phyloP scores from a whole-genome alignment of 495 filamentous ascomycete species.

The Xylaria palmicola region DNA sequence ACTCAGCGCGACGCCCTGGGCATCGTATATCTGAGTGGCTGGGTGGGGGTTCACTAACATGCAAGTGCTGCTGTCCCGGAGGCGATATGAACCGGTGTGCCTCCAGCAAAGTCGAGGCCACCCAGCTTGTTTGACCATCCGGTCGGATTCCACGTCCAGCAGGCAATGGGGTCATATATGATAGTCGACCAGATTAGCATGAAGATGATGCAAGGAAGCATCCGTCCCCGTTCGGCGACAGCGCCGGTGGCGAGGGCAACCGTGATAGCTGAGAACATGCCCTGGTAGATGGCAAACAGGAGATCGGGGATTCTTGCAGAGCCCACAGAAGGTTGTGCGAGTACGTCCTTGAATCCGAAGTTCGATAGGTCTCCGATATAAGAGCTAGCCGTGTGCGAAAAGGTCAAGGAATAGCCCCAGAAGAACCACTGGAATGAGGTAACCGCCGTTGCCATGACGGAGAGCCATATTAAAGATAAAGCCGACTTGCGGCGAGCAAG shows the following conservation, averaged over 20 bases:
- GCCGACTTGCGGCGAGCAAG: constrained; percentile 96
- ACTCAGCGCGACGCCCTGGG: not conserved
- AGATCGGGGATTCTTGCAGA: constrained; percentile 82
- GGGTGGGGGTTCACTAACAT: constrained; percentile 31
- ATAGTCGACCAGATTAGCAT: constrained; percentile 96
- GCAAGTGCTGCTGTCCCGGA: constrained; percentile 89
- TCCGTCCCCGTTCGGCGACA: constrained; percentile 87
- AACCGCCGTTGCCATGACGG: constrained; percentile 91
- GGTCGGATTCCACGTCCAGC: constrained; percentile 93
- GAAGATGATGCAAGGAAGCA: constrained; percentile 92
- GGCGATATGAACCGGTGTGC: constrained; percentile 93
- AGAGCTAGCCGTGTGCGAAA: constrained; percentile 78
- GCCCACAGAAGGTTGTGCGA: constrained; percentile 79
- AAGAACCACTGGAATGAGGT: constrained; percentile 99
- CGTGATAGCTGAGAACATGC: constrained; percentile 97
- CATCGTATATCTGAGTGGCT: not conserved
- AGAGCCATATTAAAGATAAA: constrained; percentile 91
- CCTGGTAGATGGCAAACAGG: constrained; percentile 90
- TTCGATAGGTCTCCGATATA: constrained; percentile 86
- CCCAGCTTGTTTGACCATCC: constrained; percentile 86
- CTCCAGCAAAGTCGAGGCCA: constrained; percentile 93
- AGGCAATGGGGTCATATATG: constrained; percentile 93
- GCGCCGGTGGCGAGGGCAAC: constrained; percentile 91
- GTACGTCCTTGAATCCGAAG: constrained; percentile 79
- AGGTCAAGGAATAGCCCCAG: constrained; percentile 95